phyloP scores from a whole-genome alignment of 2,329 filamentous ascomycete genomes.

The Diaporthe eres region DNA sequence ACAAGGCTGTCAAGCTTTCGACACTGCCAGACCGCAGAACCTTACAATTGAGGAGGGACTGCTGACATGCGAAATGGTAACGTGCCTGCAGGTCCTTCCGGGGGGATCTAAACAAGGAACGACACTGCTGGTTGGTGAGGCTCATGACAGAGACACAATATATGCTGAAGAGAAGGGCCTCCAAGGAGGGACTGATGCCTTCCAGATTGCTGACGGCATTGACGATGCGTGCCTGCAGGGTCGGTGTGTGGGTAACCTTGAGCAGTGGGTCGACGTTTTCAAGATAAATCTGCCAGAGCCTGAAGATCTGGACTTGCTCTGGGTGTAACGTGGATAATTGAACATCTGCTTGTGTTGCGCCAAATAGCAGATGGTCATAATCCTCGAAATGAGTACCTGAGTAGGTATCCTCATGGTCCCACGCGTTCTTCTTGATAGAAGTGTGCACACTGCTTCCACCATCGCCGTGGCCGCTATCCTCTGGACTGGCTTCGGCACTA shows the following conservation, averaged over 20 bases:
- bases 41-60: conserved; percentile 65
- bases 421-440: background rate
- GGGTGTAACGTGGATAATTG: conserved; percentile 67
- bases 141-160: conserved; percentile 61
- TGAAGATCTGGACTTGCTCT: conserved; percentile 59
- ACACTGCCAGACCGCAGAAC: conserved; percentile 65
- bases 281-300: conserved; percentile 70
- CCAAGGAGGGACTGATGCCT: conserved; percentile 56
- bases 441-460: background rate
- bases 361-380: conserved; percentile 67
- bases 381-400: conserved; percentile 42
- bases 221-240: conserved; percentile 65
- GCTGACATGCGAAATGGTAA: conserved; percentile 65
- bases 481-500: conserved; percentile 43
- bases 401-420: background rate
- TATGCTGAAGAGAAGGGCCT: conserved; percentile 71
- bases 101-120: conserved; percentile 54
- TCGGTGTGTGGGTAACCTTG: conserved; percentile 71
- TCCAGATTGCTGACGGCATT: conserved; percentile 60
- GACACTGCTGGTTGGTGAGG: conserved; percentile 59
- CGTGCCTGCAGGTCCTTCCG: conserved; percentile 57
- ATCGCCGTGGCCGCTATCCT: background rate
- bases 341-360: conserved; percentile 55
- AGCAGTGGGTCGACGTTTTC: conserved; percentile 71
- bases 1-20: conserved; percentile 69